Base-by-base conservation (phyloP, 2,329 filamentous ascomycete genomes). In the Colletotrichum caudatum region DNA sequence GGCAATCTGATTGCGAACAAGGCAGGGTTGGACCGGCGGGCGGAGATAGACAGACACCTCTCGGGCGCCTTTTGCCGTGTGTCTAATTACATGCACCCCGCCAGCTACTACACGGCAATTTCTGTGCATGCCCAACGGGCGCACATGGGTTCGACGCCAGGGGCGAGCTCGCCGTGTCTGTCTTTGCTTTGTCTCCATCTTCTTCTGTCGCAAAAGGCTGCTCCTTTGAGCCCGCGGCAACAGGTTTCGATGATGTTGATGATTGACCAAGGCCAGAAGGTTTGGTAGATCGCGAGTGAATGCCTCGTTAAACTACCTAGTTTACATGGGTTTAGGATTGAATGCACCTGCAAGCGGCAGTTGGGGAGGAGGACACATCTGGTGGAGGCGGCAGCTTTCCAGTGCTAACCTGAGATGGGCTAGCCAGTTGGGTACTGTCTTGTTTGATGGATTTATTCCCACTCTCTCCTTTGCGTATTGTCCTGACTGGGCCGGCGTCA, bases 71-170 rank as follows among this genome's bases (percentile, higher is more conserved):
- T 71, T 71, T 71, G 64, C 62, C 68, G 64, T 50, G 20, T 23
- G 60, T 57, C 67, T 56, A 70, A 70, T 70, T 66, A 70, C 62
- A 44, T 48, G 67, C 48, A 51, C 68, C 68, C 68, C 68, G 68
- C 64, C 68, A 67, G 57, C 51, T 71, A 58, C 64, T 62, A 71
- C 64, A 51, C 64, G 68, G 64, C 68, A 71, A 71, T 71, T 67
- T 67, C 68, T 61, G 57, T 50, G 48, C 35, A 44, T 64, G 18
- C 61, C 50, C 37, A 64, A 64, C 62, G 62, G 50, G 50, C 48
- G 48, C 48, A 53, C 61, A 64, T 23, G 61, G 50, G 39, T 26
- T 26, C 2, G 50, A 23, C n/a, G n/a, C 18, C 44, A 20, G 44
- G 44, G 18, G 23, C 7, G 9, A 63, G 59, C 46, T 18, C 23